Evolutionary conservation across 2,329 filamentous ascomycete genomes (phyloP).

Genomic region (Botrytis fabae): DNA sequence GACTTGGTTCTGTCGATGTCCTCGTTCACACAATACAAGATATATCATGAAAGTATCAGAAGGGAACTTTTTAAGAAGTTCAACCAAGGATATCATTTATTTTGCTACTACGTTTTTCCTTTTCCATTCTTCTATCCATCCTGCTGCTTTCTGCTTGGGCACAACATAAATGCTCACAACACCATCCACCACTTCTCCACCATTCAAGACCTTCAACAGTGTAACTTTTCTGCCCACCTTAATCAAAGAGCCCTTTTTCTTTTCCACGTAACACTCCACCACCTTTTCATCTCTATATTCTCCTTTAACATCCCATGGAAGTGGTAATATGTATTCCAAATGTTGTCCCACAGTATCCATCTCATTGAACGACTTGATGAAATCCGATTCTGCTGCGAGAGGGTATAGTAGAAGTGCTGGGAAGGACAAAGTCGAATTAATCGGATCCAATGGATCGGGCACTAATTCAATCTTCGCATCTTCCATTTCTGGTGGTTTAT

Average conservation of each 20-base stretch:
- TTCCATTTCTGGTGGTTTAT: conserved; percentile 80
- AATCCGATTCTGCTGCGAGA: conserved; percentile 77
- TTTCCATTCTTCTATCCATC: conserved; percentile 88
- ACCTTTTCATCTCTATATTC: conserved; percentile 68
- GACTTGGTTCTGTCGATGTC: not conserved
- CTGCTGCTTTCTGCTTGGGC: conserved; percentile 65
- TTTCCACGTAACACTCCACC: conserved; percentile 92
- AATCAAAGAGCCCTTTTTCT: conserved; percentile 72
- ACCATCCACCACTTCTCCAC: conserved; percentile 83
- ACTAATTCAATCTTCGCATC: conserved; percentile 72
- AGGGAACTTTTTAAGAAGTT: not conserved
- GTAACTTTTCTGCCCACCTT: conserved; percentile 86
- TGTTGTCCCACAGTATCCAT: conserved; percentile 73
- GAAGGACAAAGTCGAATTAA: conserved; percentile 67
- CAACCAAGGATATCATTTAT: not conserved
- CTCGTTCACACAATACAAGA: not conserved
- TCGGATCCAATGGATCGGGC: conserved; percentile 70
- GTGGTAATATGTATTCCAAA: conserved; percentile 79
- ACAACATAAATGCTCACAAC: conserved; percentile 81
- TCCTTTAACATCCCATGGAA: conserved; percentile 76
- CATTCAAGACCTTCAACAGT: conserved; percentile 70
- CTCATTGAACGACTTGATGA: conserved; percentile 85
- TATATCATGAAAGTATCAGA: not conserved
- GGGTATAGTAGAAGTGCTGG: conserved; percentile 87
- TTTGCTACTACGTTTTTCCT: conserved; percentile 56